phyloP scores from a whole-genome alignment of 441 rosid genomes.

The Pelargonium australe region DNA sequence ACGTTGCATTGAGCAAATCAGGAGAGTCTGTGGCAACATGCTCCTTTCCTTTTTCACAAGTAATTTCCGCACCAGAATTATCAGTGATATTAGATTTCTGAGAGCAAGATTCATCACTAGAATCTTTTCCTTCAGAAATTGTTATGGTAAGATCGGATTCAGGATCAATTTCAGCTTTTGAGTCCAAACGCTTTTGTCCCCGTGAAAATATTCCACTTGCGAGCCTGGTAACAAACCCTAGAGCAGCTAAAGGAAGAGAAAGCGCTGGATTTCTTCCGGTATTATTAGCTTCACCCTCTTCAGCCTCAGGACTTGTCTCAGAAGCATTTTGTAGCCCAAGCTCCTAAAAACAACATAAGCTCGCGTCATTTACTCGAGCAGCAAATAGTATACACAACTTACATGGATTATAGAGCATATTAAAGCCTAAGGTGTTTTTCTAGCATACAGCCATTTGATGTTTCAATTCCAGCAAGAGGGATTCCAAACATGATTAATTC shows the following conservation, averaged over 20 bases:
- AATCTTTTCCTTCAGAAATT: constrained; percentile 31
- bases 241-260: constrained; percentile 84
- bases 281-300: constrained; percentile 36
- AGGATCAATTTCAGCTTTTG: constrained; percentile 39
- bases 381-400: constrained; percentile 9
- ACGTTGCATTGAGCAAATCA: constrained; percentile 26
- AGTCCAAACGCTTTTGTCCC: constrained; percentile 47
- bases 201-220: constrained; percentile 84
- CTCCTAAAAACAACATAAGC: constrained; percentile 41
- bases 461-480: not conserved
- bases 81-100: constrained; percentile 36
- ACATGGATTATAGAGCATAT: not conserved
- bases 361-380: constrained; percentile 20
- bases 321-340: constrained; percentile 31
- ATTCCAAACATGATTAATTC: not conserved
- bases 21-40: constrained; percentile 26
- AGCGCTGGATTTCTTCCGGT: constrained; percentile 64
- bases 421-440: not conserved
- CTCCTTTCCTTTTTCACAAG: constrained; percentile 29
- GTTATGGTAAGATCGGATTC: constrained; percentile 25
- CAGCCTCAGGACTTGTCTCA: constrained; percentile 38
- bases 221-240: constrained; percentile 72
- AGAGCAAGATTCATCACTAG: constrained; percentile 40
- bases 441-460: constrained; percentile 4
- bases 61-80: constrained; percentile 28